These are phyloP conservation scores for Pyrenochaeta sp. DNA, from an alignment of 2,329 filamentous ascomycete species.

Conservation along the genomic window DNA sequence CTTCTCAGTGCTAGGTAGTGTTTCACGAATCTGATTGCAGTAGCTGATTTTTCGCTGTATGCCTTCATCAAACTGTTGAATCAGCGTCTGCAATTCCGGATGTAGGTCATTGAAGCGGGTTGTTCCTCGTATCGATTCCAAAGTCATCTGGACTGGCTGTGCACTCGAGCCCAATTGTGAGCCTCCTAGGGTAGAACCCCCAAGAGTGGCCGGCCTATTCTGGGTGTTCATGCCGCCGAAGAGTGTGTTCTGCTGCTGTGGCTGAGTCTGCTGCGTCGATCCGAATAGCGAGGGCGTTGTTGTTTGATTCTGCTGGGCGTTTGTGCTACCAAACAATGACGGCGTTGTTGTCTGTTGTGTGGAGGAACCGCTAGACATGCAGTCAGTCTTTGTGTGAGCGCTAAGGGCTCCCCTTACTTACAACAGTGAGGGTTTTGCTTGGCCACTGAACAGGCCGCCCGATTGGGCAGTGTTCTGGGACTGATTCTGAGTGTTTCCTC, in stretches of 20 bases:
- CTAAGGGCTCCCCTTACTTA: slow-evolving; percentile 32
- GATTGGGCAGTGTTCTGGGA: slow-evolving; percentile 31
- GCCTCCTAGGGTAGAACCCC: slow-evolving; percentile 31
- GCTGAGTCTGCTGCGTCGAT: slow-evolving; percentile 35
- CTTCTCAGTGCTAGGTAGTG: slow-evolving; percentile 69
- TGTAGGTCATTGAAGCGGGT: slow-evolving; percentile 92
- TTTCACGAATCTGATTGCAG: slow-evolving; percentile 76
- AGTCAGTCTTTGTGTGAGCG: slow-evolving; percentile 37
- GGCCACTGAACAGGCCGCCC: slow-evolving; percentile 45
- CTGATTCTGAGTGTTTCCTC: slow-evolving; percentile 37
- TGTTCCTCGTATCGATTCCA: slow-evolving; percentile 78
- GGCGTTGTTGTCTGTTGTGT: slow-evolving; percentile 40
- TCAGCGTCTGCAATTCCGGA: slow-evolving; percentile 79
- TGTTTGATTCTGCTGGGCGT: slow-evolving; percentile 40
- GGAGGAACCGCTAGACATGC: slow-evolving; percentile 42
- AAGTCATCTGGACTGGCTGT: slow-evolving; percentile 40
- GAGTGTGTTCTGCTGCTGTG: slow-evolving; percentile 41
- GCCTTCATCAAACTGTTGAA: slow-evolving; percentile 79
- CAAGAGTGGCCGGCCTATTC: slow-evolving; percentile 35
- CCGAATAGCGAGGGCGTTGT: slow-evolving; percentile 45
- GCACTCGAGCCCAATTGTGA: slow-evolving; percentile 38
- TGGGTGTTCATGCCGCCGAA: slow-evolving; percentile 46
- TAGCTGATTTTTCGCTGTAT: slow-evolving; percentile 81
- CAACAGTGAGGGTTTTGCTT: slow-evolving; percentile 49
- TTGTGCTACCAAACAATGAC: slow-evolving; percentile 43